These are phyloP conservation scores for Ustilago cynodontis DNA, from an alignment of 1,284 basidiomycete genomes.

Conservation along the genomic window DNA sequence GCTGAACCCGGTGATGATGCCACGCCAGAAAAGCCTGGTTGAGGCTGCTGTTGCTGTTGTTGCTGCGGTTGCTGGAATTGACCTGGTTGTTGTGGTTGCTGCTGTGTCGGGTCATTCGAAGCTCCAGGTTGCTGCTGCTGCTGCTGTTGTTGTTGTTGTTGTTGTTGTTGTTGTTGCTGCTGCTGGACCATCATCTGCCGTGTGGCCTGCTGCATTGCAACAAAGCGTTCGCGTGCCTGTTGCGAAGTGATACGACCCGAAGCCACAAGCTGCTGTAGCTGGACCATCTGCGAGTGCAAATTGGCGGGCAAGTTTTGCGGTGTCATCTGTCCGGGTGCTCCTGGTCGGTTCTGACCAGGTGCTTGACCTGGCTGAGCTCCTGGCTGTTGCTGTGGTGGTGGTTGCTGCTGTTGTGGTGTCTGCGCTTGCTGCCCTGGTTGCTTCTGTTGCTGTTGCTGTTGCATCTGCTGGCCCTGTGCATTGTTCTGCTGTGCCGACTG, in stretches of 20 bases:
- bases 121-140: constrained; percentile 20
- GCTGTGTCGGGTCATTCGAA: constrained; percentile 11
- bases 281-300: constrained; percentile 59
- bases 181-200: constrained; percentile 54
- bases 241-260: constrained; percentile 60
- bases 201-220: constrained; percentile 59
- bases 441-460: constrained; percentile 10
- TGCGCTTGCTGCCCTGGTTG: neutral
- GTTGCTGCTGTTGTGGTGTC: constrained; percentile 21
- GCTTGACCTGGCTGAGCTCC: constrained; percentile 4
- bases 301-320: constrained; percentile 42
- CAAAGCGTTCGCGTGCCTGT: constrained; percentile 59
- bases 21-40: constrained; percentile 28
- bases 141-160: no score
- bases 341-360: constrained; percentile 20
- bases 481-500: constrained; percentile 17
- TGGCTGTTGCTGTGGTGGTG: constrained; percentile 6
- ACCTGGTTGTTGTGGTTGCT: constrained; percentile 12
- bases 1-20: constrained; percentile 18
- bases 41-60: constrained; percentile 17
- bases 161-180: constrained; percentile 33
- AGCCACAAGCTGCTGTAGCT: constrained; percentile 56
- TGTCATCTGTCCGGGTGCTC: constrained; percentile 19
- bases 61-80: constrained; percentile 19
- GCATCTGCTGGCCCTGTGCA: constrained; percentile 11